Evolutionary conservation across 257 asterid genomes (phyloP), one percentile per base, ranked within the genome.

Genomic region (Phtheirospermum japonicum): DNA sequence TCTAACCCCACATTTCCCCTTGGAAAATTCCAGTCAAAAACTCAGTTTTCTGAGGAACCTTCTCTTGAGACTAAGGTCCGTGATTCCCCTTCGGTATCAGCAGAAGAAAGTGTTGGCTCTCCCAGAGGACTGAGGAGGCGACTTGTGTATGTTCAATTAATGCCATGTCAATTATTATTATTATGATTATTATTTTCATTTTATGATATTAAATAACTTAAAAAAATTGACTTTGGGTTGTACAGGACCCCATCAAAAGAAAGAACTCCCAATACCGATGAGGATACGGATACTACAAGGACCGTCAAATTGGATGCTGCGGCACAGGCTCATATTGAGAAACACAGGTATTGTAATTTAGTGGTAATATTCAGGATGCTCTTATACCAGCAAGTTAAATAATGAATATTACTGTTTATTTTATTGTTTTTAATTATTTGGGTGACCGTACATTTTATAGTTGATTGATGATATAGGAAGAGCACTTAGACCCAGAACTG

Each of bases 61-160:
- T 58, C 81, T 63, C 63, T 64, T 40, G 85, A 75, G 73, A 61
- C 67, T 63, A 71, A 75, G 63, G 68, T 55, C 53, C 61, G 37
- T 57, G 84, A 71, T 63, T 65, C 83, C 68, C 85, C 81, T 65
- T 20, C 81, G 9, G 74, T 59, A 63, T 54, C 85, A 18, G 87
- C 67, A 19, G 82, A 54, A 59, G 94, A 81, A 55, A 73, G 63
- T 73, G 46, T 72, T 42, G 77, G 54, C 42, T 71, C 90, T 61
- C 74, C 83, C 57, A 76, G 68, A 74, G 97, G 97, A 67, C 77
- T 89, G 75, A 82, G 99, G 77, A 82, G 90, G 81, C 86, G 99
- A 79, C 6, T 65, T 69, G 79, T 72, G 99, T 93, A 77, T 45
- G 77, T 58, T 32, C 64, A 54, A 14, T 43, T 61, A 14, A 48